A percentile compares a stretch with the other conserved stretches of the same genome.
phyloP scores from a whole-genome alignment of 2,329 filamentous ascomycete species.

The Calycina herbarum region DNA sequence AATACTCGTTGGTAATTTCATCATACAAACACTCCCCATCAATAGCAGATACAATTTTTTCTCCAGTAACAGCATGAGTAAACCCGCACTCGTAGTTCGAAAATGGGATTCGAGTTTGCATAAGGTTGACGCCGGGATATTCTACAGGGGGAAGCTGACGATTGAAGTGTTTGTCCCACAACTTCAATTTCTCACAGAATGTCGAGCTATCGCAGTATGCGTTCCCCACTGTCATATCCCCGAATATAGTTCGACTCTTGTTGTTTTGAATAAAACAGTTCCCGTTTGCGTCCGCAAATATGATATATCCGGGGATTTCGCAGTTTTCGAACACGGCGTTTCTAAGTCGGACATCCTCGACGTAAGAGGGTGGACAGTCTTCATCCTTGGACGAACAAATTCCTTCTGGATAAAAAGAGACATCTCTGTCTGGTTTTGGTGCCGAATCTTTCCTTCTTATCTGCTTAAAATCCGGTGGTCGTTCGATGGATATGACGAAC shows the following conservation, averaged over 20 bases:
- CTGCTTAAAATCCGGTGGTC: background rate
- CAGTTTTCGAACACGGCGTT: constrained; percentile 27
- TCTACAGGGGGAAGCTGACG: background rate
- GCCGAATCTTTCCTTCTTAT: background rate
- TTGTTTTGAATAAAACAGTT: background rate
- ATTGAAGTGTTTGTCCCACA: background rate
- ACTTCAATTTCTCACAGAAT: background rate
- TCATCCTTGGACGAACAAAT: background rate
- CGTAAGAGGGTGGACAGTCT: constrained; percentile 10
- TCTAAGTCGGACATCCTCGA: constrained; percentile 20
- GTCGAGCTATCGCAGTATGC: background rate
- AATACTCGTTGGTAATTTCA: constrained; percentile 26
- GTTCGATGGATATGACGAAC: background rate
- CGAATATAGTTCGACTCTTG: background rate
- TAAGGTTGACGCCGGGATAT: background rate
- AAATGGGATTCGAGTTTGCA: background rate
- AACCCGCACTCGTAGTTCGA: background rate
- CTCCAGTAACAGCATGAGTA: constrained; percentile 17
- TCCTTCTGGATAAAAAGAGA: background rate
- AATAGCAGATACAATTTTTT: constrained; percentile 20
- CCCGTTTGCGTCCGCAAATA: constrained; percentile 25
- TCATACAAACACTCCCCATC: constrained; percentile 32
- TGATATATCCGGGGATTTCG: constrained; percentile 20
- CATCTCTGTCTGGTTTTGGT: background rate
- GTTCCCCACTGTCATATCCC: background rate